Conservation (phyloP, 805 yeast species). For the Saccharomycopsis oosterbeekiorum region DNA sequence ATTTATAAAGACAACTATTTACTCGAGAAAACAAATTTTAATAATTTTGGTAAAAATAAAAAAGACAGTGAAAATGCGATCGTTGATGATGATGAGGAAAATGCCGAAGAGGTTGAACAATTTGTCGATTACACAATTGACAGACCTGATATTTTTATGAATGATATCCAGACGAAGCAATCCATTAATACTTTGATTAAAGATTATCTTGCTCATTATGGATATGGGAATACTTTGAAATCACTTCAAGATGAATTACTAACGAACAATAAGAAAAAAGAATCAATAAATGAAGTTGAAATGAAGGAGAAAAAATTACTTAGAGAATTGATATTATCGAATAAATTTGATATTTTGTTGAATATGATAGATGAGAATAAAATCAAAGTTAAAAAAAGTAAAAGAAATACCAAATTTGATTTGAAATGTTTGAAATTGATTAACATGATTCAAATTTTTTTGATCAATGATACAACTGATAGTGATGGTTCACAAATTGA, state of each 20-base stretch:
- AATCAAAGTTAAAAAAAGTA: neutral
- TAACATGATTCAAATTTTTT: slow-evolving; percentile 5
- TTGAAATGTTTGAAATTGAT: slow-evolving; percentile 12
- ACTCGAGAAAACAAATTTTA: neutral
- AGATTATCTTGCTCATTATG: slow-evolving; percentile 49
- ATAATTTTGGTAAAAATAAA: neutral
- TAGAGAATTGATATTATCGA: neutral
- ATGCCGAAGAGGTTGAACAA: neutral
- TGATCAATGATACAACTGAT: neutral
- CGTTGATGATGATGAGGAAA: neutral
- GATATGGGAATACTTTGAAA: slow-evolving; percentile 43
- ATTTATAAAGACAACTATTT: neutral
- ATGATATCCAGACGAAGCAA: slow-evolving; percentile 6
- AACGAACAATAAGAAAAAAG: neutral
- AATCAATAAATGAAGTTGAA: neutral
- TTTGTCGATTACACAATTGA: neutral
- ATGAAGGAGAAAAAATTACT: neutral
- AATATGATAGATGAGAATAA: neutral
- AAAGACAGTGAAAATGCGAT: neutral
- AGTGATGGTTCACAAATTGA: neutral
- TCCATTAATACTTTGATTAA: slow-evolving; percentile 26
- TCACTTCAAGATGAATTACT: slow-evolving; percentile 38
- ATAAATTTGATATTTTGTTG: slow-evolving; percentile 2
- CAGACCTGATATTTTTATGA: slow-evolving; percentile 1
- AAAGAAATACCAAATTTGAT: neutral